Evolutionary conservation across 1,139 yeast genomes (phyloP).

Genomic region (Saccharomycopsis crataegensis): DNA sequence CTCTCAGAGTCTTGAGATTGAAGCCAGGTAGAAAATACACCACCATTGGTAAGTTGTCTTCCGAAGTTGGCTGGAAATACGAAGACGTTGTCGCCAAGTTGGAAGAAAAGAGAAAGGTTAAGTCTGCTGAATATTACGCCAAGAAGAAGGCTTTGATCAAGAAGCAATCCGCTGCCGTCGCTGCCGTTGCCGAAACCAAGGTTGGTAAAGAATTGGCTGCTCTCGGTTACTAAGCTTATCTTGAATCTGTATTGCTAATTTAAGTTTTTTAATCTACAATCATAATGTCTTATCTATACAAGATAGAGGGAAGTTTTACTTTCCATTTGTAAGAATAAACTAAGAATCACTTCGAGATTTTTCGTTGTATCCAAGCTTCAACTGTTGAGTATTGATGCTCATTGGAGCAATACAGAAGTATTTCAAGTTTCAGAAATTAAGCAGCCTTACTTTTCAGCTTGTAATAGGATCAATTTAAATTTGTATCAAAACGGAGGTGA

Average conservation of each 20-base stretch:
- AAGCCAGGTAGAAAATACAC: conserved; percentile 99
- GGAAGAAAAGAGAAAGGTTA: conserved; percentile 99
- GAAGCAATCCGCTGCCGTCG: conserved; percentile 81
- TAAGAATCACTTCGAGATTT: too few species aligned
- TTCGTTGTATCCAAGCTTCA: too few species aligned
- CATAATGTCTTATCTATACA: neutral
- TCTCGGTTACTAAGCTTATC: conserved; percentile 62
- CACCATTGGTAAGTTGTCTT: conserved; percentile 92
- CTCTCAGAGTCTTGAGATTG: conserved; percentile 98
- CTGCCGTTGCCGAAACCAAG: conserved; percentile 58
- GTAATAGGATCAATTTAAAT: too few species aligned
- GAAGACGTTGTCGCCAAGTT: conserved; percentile 95
- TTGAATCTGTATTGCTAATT: neutral
- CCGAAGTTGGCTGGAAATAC: conserved; percentile 99
- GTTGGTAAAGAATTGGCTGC: conserved; percentile 77
- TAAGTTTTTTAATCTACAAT: neutral
- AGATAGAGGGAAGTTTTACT: too few species aligned
- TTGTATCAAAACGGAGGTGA: too few species aligned
- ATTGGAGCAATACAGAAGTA: too few species aligned
- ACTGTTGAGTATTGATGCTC: too few species aligned
- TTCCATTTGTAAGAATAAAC: too few species aligned
- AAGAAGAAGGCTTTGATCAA: conserved; percentile 95
- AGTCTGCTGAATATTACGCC: conserved; percentile 98
- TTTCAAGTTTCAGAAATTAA: too few species aligned
- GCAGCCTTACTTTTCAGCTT: too few species aligned